phyloP scores from a whole-genome alignment of 1,284 basidiomycete genomes.

The Coniferiporia sulphurascens region DNA sequence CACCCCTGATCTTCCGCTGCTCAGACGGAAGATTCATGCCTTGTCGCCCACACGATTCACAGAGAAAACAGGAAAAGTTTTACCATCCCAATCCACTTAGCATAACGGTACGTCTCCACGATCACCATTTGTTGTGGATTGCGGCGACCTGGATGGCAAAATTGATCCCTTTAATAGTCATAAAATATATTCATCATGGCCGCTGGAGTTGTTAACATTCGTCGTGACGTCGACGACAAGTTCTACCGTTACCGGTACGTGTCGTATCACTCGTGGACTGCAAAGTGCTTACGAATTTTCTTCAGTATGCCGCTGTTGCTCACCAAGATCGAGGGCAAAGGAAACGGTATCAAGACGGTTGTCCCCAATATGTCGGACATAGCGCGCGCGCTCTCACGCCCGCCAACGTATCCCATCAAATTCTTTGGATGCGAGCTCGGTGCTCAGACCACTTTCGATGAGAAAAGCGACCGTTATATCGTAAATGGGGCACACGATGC shows the following conservation, averaged over 20 bases:
- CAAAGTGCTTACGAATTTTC: constrained; percentile 17
- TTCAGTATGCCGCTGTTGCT: constrained; percentile 88
- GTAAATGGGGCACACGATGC: constrained; percentile 98
- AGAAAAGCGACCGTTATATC: constrained; percentile 97
- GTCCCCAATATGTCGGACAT: constrained; percentile 99
- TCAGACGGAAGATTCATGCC: constrained; percentile 82
- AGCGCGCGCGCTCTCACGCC: constrained; percentile 90
- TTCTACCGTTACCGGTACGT: constrained; percentile 82
- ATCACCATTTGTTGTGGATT: not conserved
- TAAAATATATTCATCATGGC: constrained; percentile 75
- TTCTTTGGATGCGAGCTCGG: constrained; percentile 99
- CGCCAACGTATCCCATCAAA: constrained; percentile 96
- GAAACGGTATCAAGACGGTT: constrained; percentile 99
- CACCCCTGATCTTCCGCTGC: constrained; percentile 55
- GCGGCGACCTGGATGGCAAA: not conserved
- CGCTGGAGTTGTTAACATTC: constrained; percentile 87
- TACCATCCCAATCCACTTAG: constrained; percentile 49
- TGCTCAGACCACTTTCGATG: constrained; percentile 94
- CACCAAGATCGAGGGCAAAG: constrained; percentile 98
- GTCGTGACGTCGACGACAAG: constrained; percentile 96
- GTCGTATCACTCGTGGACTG: constrained; percentile 7
- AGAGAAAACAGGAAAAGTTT: constrained; percentile 46
- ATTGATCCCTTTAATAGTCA: constrained; percentile 37
- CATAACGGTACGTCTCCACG: constrained; percentile 47
- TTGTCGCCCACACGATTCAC: constrained; percentile 73